Evolutionary conservation across 2,329 filamentous ascomycete species (phyloP), one percentile per base, ranked within the genome.

Genomic region (Anthostomella pinea): DNA sequence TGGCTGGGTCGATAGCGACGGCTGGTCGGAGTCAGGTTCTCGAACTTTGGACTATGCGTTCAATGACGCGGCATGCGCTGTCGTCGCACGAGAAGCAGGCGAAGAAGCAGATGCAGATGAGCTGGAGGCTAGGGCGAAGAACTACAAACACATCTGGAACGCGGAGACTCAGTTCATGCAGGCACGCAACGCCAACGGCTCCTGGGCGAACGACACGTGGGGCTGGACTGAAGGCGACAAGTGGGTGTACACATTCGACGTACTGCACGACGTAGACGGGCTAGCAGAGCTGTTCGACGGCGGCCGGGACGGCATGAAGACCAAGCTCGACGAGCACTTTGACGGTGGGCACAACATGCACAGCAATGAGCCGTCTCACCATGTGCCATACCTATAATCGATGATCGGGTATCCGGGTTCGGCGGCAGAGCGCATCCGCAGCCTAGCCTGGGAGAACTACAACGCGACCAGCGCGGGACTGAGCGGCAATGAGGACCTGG

Each of bases 161-260:
- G 43, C 55, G 17, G 51, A 60, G 3, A 69, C 66, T 1, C 51
- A 64, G 14, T 71, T 71, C 45, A 72, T 72, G 68, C 63, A 68
- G 42, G 64, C 68, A 6, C 64, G 63, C 15, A 72, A 73, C 43
- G 56, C 49, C 9, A 72, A 72, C 43, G 66, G 67, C 6, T 62
- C 64, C 1, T 72, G 66, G 62, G 67, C 67, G 0, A 57, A 64
- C 23, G 52, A 53, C 2, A 59, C 60, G 2, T 68, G 66, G 58
- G 69, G 69, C 20, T 72, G 68, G 68, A 69, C 68, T 1, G 69
- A 72, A 49, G 69, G 68, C 10, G 67, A 72, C 43, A 60, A 68
- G 30, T 71, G 68, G 68, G 65, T 69, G n/a, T 73, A 72, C 46
- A 70, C 67, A 1, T 70, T 73, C 45, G 64, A 69, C 30, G 68